These are phyloP conservation scores for Xylaria telfairii DNA, from an alignment of 495 filamentous ascomycete species.

Conservation along the genomic window DNA sequence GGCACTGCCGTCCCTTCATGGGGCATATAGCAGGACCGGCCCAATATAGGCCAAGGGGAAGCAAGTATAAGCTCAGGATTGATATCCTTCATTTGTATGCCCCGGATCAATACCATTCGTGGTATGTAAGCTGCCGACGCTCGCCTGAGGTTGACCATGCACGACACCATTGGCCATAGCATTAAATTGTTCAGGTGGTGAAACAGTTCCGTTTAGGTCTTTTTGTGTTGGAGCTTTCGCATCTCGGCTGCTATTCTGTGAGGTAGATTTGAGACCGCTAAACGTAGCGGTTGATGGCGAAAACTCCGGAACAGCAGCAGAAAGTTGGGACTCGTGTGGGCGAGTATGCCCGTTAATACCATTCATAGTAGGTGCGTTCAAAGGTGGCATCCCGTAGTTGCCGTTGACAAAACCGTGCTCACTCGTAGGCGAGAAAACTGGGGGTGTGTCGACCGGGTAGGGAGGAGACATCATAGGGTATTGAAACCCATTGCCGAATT, in stretches of 20 bases:
- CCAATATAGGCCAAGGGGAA: neutral
- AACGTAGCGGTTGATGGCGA: slow-evolving; percentile 52
- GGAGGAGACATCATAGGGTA: slow-evolving; percentile 33
- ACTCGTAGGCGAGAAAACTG: slow-evolving; percentile 43
- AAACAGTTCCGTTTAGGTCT: slow-evolving; percentile 12
- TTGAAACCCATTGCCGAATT: slow-evolving; percentile 29
- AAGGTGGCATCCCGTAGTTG: slow-evolving; percentile 41
- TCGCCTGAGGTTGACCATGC: slow-evolving; percentile 14
- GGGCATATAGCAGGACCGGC: neutral
- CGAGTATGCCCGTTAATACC: slow-evolving; percentile 48
- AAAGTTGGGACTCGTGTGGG: slow-evolving; percentile 63
- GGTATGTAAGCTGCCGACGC: neutral
- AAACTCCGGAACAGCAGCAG: slow-evolving; percentile 79
- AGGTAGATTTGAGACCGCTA: slow-evolving; percentile 9
- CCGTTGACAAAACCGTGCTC: slow-evolving; percentile 44
- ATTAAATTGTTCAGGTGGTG: slow-evolving; percentile 23
- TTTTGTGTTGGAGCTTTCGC: slow-evolving; percentile 10
- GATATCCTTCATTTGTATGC: slow-evolving; percentile 22
- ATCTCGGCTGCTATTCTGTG: slow-evolving; percentile 13
- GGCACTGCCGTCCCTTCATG: neutral
- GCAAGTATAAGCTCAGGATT: slow-evolving; percentile 10
- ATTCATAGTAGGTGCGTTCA: slow-evolving; percentile 47
- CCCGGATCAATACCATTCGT: slow-evolving; percentile 28
- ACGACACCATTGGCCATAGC: slow-evolving; percentile 25
- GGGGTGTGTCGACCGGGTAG: slow-evolving; percentile 37